Evolutionary conservation across 116 monocot genomes (phyloP), one percentile per base, ranked within the genome.

Genomic region (Iris pallida): DNA sequence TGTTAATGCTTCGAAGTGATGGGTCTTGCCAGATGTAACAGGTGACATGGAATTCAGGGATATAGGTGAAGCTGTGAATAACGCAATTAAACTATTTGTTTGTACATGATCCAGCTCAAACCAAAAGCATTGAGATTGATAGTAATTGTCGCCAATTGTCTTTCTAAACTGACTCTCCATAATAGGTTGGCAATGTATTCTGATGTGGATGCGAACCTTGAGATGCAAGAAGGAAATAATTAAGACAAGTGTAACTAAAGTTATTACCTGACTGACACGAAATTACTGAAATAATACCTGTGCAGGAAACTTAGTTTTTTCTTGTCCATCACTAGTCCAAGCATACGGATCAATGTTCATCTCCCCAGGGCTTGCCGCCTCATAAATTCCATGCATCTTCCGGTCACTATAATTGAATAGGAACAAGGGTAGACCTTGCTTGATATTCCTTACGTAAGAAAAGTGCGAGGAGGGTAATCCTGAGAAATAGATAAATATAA

Each of bases 281-380:
- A 62, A 17, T 5, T 49, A 60, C 7, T 4, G 40, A 46, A 70
- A 44, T 42, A 40, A 64, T 71, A 84, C 85, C 78, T 85, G 85
- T 42, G 85, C 81, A 42, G 85, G 81, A 78, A 61, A 85, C 7
- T 55, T 47, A 43, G 81, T 85, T 81, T 44, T 78, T 47, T 57
- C 45, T 52, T 47, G 47, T 44, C 65, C 78, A n/a, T 53, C 53
- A 57, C 75, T 46, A 10, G 75, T 81, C 85, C 85, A 85, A 11
- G 85, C 85, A 69, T 81, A 78, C 8, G 81, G 75, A 20, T 85
- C 81, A 54, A 85, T 78, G 52, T 75, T 72, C 64, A 78, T 64
- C 57, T 73, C 49, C 16, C 85, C 85, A 68, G 16, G 19, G 63
- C 72, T 61, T 47, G 81, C 78, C 57, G 85, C 85, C 75, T 85